These are phyloP conservation scores for Keqinozyma sinolaborantium DNA, from an alignment of 1,139 yeast genomes.

Conservation along the genomic window DNA sequence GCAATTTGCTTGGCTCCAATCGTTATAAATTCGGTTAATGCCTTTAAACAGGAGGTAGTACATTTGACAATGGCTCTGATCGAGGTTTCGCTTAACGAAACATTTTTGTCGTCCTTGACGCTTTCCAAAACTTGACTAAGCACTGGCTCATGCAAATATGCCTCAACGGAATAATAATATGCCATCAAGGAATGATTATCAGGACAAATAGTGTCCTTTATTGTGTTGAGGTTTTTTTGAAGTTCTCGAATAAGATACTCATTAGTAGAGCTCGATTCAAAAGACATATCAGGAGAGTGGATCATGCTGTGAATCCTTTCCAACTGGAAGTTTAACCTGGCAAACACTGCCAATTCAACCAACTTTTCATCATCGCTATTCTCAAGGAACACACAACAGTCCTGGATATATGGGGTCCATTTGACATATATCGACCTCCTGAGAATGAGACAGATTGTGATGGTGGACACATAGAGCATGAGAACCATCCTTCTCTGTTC, in stretches of 20 bases:
- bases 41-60: constrained; percentile 50
- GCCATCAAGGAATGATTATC: constrained; percentile 43
- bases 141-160: constrained; percentile 66
- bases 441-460: constrained; percentile 51
- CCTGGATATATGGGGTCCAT: constrained; percentile 63
- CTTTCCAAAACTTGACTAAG: constrained; percentile 28
- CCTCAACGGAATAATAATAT: constrained; percentile 64
- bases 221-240: constrained; percentile 34
- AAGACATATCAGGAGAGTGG: constrained; percentile 34
- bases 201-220: constrained; percentile 33
- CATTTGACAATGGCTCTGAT: constrained; percentile 46
- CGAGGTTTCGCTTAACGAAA: constrained; percentile 21
- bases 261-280: constrained; percentile 20
- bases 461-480: constrained; percentile 47
- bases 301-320: constrained; percentile 60
- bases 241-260: constrained; percentile 37
- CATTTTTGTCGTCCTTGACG: constrained; percentile 13
- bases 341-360: constrained; percentile 51
- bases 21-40: constrained; percentile 47
- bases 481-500: constrained; percentile 45
- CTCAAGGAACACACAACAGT: constrained; percentile 52
- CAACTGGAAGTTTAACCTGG: constrained; percentile 55
- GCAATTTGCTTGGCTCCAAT: constrained; percentile 45
- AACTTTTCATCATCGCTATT: constrained; percentile 24
- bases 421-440: constrained; percentile 49